Conservation (phyloP, 768 basidiomycete genomes). For the Scleroderma bovista region DNA sequence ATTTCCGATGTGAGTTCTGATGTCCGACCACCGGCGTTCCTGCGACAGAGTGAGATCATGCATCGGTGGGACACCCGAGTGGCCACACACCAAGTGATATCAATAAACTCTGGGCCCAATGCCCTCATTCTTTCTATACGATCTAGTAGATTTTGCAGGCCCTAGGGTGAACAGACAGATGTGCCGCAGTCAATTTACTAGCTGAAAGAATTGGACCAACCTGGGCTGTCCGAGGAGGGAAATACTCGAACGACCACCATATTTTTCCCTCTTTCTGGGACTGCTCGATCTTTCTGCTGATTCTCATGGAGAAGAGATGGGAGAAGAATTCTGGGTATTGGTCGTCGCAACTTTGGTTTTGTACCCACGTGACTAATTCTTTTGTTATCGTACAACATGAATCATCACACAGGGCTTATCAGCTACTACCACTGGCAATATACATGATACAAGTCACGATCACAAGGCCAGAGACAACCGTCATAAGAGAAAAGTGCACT, state of each 20-base stretch:
- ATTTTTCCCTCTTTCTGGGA: slow-evolving; percentile 79
- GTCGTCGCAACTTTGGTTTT: too few relatives aligned
- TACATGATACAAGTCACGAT: slow-evolving; percentile 49
- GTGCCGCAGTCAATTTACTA: not conserved
- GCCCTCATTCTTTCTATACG: slow-evolving; percentile 98
- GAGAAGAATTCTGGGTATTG: slow-evolving; percentile 17
- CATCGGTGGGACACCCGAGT: not conserved
- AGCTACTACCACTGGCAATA: slow-evolving; percentile 30
- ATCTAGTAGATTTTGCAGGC: slow-evolving; percentile 89
- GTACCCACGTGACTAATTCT: slow-evolving; percentile 17
- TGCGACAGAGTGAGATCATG: slow-evolving; percentile 26
- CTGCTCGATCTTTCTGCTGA: slow-evolving; percentile 88
- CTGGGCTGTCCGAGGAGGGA: slow-evolving; percentile 93
- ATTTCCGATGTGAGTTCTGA: slow-evolving; percentile 92
- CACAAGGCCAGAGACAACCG: slow-evolving; percentile 41
- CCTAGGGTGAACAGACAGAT: slow-evolving; percentile 6
- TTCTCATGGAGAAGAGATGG: slow-evolving; percentile 60
- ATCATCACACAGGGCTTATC: not conserved
- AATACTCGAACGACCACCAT: slow-evolving; percentile 99
- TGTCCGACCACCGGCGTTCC: slow-evolving; percentile 96
- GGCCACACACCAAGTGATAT: slow-evolving; percentile 80
- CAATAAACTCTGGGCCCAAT: slow-evolving; percentile 94
- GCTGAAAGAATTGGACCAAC: slow-evolving; percentile 33
- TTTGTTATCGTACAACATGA: not conserved
- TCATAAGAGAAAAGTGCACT: slow-evolving; percentile 48